phyloP scores from a whole-genome alignment of 139 green algal genomes.

The Tetratostichococcus sp. region DNA sequence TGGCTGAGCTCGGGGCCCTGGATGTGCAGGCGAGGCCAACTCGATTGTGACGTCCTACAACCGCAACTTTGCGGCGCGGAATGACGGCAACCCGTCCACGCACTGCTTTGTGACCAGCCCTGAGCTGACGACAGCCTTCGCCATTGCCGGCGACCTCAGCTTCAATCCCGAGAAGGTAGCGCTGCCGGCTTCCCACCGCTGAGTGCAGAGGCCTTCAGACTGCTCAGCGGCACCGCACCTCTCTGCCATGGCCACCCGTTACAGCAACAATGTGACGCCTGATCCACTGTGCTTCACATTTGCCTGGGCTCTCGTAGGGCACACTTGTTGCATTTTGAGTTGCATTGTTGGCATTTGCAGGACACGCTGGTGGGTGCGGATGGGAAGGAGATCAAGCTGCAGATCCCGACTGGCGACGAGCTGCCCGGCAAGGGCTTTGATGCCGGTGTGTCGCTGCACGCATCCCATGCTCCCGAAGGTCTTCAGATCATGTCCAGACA shows the following conservation, averaged over 20 bases:
- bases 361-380: constrained; percentile 61
- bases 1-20: too few relatives aligned
- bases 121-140: constrained; percentile 85
- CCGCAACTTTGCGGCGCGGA: constrained; percentile 91
- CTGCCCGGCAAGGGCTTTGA: constrained; percentile 82
- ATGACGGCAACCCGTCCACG: constrained; percentile 91
- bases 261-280: too few relatives aligned
- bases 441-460: constrained; percentile 49
- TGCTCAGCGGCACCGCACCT: constrained; percentile 53
- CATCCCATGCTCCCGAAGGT: too few relatives aligned
- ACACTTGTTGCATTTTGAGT: too few relatives aligned
- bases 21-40: constrained; percentile 73
- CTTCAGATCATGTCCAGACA: too few relatives aligned
- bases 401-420: constrained; percentile 79
- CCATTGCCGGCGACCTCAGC: constrained; percentile 83
- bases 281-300: too few relatives aligned
- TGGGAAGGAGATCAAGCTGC: constrained; percentile 80
- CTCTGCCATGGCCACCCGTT: too few relatives aligned
- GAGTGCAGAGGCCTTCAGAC: too few relatives aligned
- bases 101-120: constrained; percentile 90
- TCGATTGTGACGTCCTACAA: constrained; percentile 94
- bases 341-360: constrained; percentile 1
- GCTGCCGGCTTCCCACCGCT: too few relatives aligned
- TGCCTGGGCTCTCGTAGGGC: too few relatives aligned
- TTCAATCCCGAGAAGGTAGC: constrained; percentile 90